phyloP scores from a whole-genome alignment of 306 rosid species.

The Urtica urens region DNA sequence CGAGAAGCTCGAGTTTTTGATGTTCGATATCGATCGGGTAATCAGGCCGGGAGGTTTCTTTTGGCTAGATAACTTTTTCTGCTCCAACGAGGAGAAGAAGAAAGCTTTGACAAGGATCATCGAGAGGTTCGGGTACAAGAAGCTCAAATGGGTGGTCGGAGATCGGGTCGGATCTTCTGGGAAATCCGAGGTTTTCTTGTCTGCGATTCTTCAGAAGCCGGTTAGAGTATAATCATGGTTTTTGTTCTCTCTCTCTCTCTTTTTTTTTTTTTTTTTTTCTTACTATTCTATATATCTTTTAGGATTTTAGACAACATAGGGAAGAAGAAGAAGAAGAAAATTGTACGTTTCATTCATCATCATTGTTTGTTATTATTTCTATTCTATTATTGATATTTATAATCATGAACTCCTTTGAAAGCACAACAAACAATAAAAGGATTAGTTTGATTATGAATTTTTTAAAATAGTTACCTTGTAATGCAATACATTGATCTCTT shows the following conservation, averaged over 20 bases:
- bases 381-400: not conserved
- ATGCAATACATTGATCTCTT: constrained; percentile 17
- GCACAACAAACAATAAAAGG: constrained; percentile 42
- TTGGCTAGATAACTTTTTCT: constrained; percentile 77
- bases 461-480: constrained; percentile 14
- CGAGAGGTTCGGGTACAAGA: constrained; percentile 77
- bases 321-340: too few species aligned
- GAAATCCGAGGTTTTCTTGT: constrained; percentile 47
- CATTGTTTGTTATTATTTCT: constrained; percentile 3
- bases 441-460: constrained; percentile 25
- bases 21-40: constrained; percentile 78
- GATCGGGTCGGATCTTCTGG: constrained; percentile 45
- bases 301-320: constrained; percentile 11
- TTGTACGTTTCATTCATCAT: constrained; percentile 25
- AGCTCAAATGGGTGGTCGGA: constrained; percentile 86
- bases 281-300: constrained; percentile 18
- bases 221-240: constrained; percentile 48
- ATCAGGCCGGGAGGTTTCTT: constrained; percentile 73
- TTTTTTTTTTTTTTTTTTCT: constrained; percentile 12
- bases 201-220: constrained; percentile 83
- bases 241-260: not conserved
- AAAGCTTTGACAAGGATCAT: constrained; percentile 58
- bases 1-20: constrained; percentile 66
- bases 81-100: constrained; percentile 61
- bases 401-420: constrained; percentile 23